Evolutionary conservation across 1,284 basidiomycete genomes (phyloP), one percentile per base, ranked within the genome.

Genomic region (Ustilago cynodontis): DNA sequence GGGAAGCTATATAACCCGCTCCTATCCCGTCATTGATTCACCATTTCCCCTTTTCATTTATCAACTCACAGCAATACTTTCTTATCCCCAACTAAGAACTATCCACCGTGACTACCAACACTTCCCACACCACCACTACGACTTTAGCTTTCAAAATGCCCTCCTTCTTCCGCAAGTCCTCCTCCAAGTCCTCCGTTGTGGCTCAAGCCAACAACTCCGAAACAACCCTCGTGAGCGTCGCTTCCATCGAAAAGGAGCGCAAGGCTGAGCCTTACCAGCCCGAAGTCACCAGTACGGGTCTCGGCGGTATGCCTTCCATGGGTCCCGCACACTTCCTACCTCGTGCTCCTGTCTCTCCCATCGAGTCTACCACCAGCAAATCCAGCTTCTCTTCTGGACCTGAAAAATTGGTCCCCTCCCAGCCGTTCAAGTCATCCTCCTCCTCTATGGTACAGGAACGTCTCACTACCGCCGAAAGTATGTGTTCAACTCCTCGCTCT

Each of bases 161-260:
- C 45, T 56, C 64, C 13, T 43, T 71, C 70, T 58, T 70, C 67
- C 72, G 72, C 63, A 74, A 67, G 43, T 47, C 59, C 47, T 47
- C 56, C 28, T 26, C 35, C 18, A 55, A 57, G n/a, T 33, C 54
- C 0, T 56, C 55, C 18, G 61, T 66, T 16, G 75, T 59, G 63
- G 29, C 51, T 49, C 56, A 65, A 54, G 49, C 67, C 76, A 78
- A 66, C 58, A 58, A 33, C 10, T 75, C 67, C 50, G 73, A 70
- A 53, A 71, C 68, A 6, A 74, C 66, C 11, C 56, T 75, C 20
- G 67, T 71, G 51, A 55, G 63, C 24, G 41, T 24, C 41, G 7
- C 55, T 7, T 28, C 37, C 7, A 37, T 18, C 14, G n/a, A n/a
- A 1, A 22, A 47, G 22, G 55, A 62, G 54, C 51, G 59, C 26